Conservation (phyloP, 2,329 filamentous ascomycete genomes). For the Fusarium sarcochroum region DNA sequence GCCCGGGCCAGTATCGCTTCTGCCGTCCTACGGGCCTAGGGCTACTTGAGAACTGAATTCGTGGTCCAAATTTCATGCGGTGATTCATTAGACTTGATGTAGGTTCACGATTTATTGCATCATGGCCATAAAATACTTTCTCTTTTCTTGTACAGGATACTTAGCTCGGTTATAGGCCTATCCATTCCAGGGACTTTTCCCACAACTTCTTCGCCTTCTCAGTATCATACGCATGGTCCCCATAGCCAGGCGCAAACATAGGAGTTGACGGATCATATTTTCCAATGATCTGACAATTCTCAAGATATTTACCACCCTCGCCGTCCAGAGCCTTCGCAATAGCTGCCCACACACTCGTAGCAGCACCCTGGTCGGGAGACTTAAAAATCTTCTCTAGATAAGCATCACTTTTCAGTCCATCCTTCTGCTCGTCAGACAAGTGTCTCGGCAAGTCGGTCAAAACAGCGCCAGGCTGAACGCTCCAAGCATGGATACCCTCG, state of each 20-base stretch:
- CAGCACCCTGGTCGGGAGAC: neutral
- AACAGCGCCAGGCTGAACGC: conserved; percentile 6
- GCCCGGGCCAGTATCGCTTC: too few species aligned
- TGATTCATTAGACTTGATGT: too few species aligned
- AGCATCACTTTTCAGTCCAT: neutral
- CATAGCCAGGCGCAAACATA: neutral
- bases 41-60: too few species aligned
- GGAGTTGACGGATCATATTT: conserved; percentile 1
- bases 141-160: neutral
- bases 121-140: too few species aligned
- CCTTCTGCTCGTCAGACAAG: conserved; percentile 12
- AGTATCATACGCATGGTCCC: conserved; percentile 1
- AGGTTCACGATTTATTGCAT: too few species aligned
- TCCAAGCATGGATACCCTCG: conserved; percentile 3
- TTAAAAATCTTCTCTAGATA: conserved; percentile 11
- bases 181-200: conserved; percentile 2
- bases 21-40: too few species aligned
- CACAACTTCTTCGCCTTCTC: neutral
- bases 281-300: conserved; percentile 13
- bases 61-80: too few species aligned
- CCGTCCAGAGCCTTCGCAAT: conserved; percentile 4
- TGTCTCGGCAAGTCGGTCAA: neutral
- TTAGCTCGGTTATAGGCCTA: neutral
- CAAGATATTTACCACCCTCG: conserved; percentile 7
- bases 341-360: conserved; percentile 15